Percentiles rank a stretch among this genome's conserved stretches.
These are phyloP conservation scores for Cryphonectria japonica DNA, from an alignment of 2,329 filamentous ascomycete species.

Conservation along the genomic window DNA sequence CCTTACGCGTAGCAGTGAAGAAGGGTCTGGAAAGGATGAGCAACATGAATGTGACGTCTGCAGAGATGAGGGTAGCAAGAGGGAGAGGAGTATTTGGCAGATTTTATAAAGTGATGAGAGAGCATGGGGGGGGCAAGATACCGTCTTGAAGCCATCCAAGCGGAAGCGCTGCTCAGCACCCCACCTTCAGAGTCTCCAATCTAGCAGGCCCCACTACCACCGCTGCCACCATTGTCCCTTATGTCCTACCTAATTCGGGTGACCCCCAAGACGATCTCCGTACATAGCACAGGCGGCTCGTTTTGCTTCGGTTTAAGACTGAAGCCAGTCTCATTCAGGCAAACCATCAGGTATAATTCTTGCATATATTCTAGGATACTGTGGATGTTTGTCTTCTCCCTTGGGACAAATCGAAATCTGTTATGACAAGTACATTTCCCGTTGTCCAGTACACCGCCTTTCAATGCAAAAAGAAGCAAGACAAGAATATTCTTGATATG, in stretches of 20 bases:
- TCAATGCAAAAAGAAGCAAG: neutral
- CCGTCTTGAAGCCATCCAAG: slow-evolving; percentile 2
- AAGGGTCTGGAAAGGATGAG: slow-evolving; percentile 17
- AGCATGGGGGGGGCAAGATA: neutral
- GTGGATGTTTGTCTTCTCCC: neutral
- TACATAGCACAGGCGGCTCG: neutral
- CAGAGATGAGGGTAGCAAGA: neutral
- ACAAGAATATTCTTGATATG: neutral
- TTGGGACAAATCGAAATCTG: neutral
- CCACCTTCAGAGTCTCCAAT: slow-evolving; percentile 16
- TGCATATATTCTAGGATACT: neutral
- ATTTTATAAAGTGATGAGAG: neutral
- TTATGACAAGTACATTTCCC: neutral
- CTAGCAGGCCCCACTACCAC: slow-evolving; percentile 1
- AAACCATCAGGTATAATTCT: neutral
- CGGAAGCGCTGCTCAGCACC: slow-evolving; percentile 7
- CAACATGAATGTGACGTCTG: slow-evolving; percentile 22
- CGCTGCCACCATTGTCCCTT: neutral
- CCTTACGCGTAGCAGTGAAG: slow-evolving; percentile 11
- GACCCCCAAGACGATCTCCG: slow-evolving; percentile 1
- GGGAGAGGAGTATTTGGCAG: neutral
- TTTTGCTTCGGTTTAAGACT: slow-evolving; percentile 18
- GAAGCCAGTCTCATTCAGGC: neutral
- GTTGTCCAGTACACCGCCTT: neutral
- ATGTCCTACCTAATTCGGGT: slow-evolving; percentile 25